phyloP scores from a whole-genome alignment of 2,329 filamentous ascomycete genomes.

The Thelonectria rubi region DNA sequence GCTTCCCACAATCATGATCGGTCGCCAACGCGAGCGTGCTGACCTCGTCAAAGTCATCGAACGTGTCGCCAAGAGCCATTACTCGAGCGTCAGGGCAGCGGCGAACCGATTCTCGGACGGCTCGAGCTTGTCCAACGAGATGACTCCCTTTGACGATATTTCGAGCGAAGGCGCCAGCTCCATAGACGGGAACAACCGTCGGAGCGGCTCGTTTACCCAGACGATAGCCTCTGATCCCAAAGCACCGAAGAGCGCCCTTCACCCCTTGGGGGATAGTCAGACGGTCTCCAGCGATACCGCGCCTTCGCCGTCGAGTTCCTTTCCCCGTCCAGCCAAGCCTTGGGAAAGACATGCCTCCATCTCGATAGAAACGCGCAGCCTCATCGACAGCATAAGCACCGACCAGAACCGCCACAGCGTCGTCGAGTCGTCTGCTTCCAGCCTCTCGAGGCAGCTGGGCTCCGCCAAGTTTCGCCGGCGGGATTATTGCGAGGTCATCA shows the following conservation, averaged over 20 bases:
- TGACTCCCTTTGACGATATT: constrained; percentile 58
- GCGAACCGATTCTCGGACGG: constrained; percentile 61
- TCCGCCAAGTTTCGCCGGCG: constrained; percentile 67
- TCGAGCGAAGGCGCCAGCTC: constrained; percentile 71
- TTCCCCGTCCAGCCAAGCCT: constrained; percentile 52
- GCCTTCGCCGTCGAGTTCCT: constrained; percentile 53
- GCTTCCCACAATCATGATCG: constrained; percentile 82
- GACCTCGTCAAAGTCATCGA: constrained; percentile 79
- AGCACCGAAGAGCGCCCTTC: constrained; percentile 49
- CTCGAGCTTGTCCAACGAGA: constrained; percentile 63
- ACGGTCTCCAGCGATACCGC: constrained; percentile 58
- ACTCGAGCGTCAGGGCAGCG: constrained; percentile 53
- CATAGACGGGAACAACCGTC: constrained; percentile 58
- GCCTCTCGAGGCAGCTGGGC: constrained; percentile 63
- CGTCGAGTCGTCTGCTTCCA: constrained; percentile 58
- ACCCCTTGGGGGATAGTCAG: constrained; percentile 54
- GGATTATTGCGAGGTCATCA: constrained; percentile 71
- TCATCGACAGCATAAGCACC: constrained; percentile 54
- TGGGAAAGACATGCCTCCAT: constrained; percentile 65
- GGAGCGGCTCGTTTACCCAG: constrained; percentile 60
- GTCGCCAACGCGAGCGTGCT: constrained; percentile 76
- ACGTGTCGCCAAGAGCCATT: constrained; percentile 74
- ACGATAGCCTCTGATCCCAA: constrained; percentile 55
- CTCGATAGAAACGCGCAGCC: constrained; percentile 58
- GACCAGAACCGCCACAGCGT: constrained; percentile 56